Percentiles rank a stretch among this genome's conserved stretches.
phyloP scores from a whole-genome alignment of 1,139 yeast species.

The Hemisphaericaspora xylanilytica region DNA sequence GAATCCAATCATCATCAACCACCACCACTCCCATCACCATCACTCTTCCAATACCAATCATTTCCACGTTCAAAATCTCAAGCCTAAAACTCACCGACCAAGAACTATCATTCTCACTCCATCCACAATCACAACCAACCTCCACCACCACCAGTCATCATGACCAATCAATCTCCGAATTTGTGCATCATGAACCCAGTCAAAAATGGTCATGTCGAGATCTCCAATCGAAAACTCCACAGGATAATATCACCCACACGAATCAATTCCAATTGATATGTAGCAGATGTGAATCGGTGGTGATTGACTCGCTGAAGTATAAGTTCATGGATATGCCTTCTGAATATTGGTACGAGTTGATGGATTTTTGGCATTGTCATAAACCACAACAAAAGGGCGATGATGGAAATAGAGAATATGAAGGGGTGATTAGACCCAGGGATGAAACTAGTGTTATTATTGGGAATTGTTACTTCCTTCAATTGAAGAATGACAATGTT shows the following conservation, averaged over 20 bases:
- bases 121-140: neutral
- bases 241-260: constrained; percentile 14
- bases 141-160: too few relatives aligned
- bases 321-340: constrained; percentile 74
- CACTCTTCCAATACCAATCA: constrained; percentile 2
- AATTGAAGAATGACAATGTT: constrained; percentile 26
- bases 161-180: constrained; percentile 8
- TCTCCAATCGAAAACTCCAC: constrained; percentile 31
- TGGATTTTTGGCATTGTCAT: constrained; percentile 99
- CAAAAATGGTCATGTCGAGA: constrained; percentile 43
- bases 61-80: neutral
- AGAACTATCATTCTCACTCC: neutral
- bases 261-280: constrained; percentile 39
- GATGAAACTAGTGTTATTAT: constrained; percentile 41
- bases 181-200: constrained; percentile 19
- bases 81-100: constrained; percentile 1
- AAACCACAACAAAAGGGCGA: constrained; percentile 54
- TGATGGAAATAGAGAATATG: constrained; percentile 22
- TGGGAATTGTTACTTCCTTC: constrained; percentile 57
- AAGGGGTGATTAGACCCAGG: constrained; percentile 46
- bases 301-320: constrained; percentile 29
- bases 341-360: constrained; percentile 89
- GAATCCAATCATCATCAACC: constrained; percentile 2
- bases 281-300: constrained; percentile 21
- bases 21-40: constrained; percentile 1